Conservation (phyloP, 805 yeast species). For the Maudiozyma barnettii region DNA sequence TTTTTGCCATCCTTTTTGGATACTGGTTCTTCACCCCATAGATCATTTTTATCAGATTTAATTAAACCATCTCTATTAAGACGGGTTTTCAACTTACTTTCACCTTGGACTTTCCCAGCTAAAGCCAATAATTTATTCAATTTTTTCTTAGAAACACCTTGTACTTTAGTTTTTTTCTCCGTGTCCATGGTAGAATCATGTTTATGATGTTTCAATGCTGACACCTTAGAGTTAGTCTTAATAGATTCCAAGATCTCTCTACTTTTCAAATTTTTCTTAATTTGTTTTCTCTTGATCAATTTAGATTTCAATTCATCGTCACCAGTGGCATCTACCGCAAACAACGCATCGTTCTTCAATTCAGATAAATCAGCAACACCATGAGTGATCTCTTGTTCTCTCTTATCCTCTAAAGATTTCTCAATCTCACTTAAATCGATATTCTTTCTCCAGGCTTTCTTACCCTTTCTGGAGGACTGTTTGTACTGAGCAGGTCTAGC, state of each 20-base stretch:
- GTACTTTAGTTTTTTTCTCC: constrained; percentile 33
- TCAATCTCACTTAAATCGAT: constrained; percentile 79
- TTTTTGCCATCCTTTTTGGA: constrained; percentile 4
- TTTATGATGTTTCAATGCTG: constrained; percentile 40
- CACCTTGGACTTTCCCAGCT: constrained; percentile 64
- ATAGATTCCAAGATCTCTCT: constrained; percentile 60
- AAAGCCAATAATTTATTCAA: constrained; percentile 57
- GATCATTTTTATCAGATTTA: constrained; percentile 45
- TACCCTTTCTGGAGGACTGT: constrained; percentile 86
- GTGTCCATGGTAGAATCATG: constrained; percentile 24
- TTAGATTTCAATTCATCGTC: constrained; percentile 38
- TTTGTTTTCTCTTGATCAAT: constrained; percentile 31
- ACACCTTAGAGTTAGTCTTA: constrained; percentile 56
- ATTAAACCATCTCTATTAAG: constrained; percentile 52
- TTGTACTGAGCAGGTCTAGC: constrained; percentile 47
- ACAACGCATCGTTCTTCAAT: constrained; percentile 23
- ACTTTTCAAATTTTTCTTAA: constrained; percentile 42
- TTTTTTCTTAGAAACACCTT: constrained; percentile 58
- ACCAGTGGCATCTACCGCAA: constrained; percentile 57
- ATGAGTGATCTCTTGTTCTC: constrained; percentile 44
- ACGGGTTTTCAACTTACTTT: constrained; percentile 40
- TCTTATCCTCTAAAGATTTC: constrained; percentile 52
- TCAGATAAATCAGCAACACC: constrained; percentile 23
- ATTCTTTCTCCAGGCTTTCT: constrained; percentile 93
- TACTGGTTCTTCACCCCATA: constrained; percentile 48